A percentile compares a stretch with the other conserved stretches of the same genome.
Evolutionary conservation across 1,284 basidiomycete genomes (phyloP).

Genomic region (Cerioporus squamosus): DNA sequence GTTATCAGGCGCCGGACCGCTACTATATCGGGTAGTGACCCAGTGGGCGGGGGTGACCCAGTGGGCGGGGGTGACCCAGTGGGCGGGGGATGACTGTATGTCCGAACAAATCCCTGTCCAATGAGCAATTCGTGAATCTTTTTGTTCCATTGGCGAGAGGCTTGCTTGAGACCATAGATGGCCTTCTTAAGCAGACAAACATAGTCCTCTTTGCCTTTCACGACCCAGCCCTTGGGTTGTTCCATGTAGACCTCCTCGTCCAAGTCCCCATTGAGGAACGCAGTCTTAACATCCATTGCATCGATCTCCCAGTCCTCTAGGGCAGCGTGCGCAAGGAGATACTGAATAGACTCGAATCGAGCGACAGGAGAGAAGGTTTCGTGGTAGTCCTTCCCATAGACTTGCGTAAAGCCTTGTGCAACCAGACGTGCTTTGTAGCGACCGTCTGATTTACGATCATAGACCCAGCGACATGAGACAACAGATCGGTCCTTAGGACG

Average conservation of each 20-base stretch:
- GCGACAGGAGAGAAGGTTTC: conserved; percentile 40
- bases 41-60: no score
- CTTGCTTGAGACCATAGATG: conserved; percentile 38
- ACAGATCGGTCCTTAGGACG: neutral
- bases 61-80: no score
- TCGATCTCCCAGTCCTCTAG: conserved; percentile 31
- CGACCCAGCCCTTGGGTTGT: conserved; percentile 36
- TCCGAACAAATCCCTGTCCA: conserved; percentile 6
- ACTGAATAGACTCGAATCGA: conserved; percentile 27
- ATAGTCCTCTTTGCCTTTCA: conserved; percentile 4
- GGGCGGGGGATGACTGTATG: no score
- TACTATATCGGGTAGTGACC: no score
- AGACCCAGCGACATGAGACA: conserved; percentile 35
- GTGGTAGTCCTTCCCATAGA: conserved; percentile 40
- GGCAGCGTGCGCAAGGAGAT: conserved; percentile 38
- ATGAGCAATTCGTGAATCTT: conserved; percentile 4
- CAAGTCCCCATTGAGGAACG: conserved; percentile 41
- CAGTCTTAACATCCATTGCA: conserved; percentile 39
- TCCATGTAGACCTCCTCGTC: conserved; percentile 45
- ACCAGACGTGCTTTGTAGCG: conserved; percentile 15
- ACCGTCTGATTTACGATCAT: conserved; percentile 40
- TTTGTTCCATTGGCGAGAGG: conserved; percentile 32
- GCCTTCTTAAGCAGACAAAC: conserved; percentile 24
- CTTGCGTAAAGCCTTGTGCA: conserved; percentile 13
- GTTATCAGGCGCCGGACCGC: no score